phyloP scores from a whole-genome alignment of 2,329 filamentous ascomycete species.

The Fusarium miscanthi region DNA sequence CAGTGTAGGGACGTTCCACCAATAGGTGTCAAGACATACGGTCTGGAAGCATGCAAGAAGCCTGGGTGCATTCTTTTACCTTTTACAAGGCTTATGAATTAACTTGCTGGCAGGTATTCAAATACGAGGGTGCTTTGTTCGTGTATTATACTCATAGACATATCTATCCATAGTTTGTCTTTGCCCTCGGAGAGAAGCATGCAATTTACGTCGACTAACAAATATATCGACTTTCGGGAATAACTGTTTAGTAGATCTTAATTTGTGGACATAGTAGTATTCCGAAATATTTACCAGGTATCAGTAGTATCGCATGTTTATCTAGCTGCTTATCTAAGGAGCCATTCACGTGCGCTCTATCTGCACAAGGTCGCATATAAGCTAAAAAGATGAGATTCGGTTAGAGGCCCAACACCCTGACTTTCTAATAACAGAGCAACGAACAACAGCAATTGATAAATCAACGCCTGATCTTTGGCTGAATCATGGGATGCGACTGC shows the following conservation, averaged over 20 bases:
- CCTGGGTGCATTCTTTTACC: not conserved
- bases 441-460: not conserved
- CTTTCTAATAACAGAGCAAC: not conserved
- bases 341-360: slow-evolving; percentile 24
- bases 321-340: not conserved
- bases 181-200: rapidly evolving
- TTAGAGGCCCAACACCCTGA: not conserved
- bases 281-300: not conserved
- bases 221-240: not conserved
- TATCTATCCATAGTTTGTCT: too few species aligned
- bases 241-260: not conserved
- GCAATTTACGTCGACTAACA: not conserved
- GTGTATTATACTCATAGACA: too few species aligned
- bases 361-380: slow-evolving; percentile 1
- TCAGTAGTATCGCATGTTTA: not conserved
- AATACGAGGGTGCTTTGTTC: not conserved
- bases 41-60: not conserved
- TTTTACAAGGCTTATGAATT: not conserved
- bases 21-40: not conserved
- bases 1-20: not conserved
- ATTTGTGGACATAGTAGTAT: not conserved
- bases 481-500: slow-evolving; percentile 31
- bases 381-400: not conserved
- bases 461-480: not conserved
- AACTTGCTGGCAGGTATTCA: not conserved